Evolutionary conservation across 1,284 basidiomycete genomes (phyloP).

Genomic region (Takashimella tepidaria): DNA sequence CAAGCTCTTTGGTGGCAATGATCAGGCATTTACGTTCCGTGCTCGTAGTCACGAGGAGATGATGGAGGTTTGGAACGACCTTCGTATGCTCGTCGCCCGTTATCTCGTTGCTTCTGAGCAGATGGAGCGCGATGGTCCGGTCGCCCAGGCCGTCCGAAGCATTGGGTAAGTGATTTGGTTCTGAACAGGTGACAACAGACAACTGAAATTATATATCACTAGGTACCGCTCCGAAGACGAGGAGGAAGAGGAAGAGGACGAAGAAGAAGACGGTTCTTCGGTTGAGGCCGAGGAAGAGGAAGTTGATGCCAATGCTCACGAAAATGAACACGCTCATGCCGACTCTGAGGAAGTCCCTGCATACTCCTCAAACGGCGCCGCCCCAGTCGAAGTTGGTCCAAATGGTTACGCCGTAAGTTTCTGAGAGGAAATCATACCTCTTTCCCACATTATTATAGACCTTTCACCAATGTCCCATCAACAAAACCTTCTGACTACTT

Average conservation of each 20-base stretch:
- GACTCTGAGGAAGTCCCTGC: conserved; percentile 48
- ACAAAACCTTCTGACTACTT: background rate
- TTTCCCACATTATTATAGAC: background rate
- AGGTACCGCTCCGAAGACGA: conserved; percentile 58
- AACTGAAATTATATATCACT: background rate
- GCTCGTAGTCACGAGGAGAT: conserved; percentile 88
- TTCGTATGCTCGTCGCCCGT: conserved; percentile 90
- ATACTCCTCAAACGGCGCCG: conserved; percentile 46
- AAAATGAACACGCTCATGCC: conserved; percentile 24
- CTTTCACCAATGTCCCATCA: too few relatives aligned
- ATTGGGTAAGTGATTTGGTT: conserved; percentile 64
- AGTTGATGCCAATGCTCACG: conserved; percentile 43
- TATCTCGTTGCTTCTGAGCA: conserved; percentile 93
- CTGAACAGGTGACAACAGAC: conserved; percentile 3
- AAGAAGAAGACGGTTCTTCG: conserved; percentile 64
- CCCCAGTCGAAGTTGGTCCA: conserved; percentile 53
- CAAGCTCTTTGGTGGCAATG: conserved; percentile 53
- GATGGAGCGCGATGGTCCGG: conserved; percentile 87
- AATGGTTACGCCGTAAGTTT: conserved; percentile 68
- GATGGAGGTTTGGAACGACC: conserved; percentile 99
- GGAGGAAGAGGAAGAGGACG: conserved; percentile 63
- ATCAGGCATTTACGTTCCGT: conserved; percentile 83
- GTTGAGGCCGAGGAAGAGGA: conserved; percentile 69
- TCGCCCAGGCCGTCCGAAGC: conserved; percentile 83
- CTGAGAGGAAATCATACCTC: background rate